Conservation (phyloP, 768 basidiomycete genomes). For the Boletus bicolor region DNA sequence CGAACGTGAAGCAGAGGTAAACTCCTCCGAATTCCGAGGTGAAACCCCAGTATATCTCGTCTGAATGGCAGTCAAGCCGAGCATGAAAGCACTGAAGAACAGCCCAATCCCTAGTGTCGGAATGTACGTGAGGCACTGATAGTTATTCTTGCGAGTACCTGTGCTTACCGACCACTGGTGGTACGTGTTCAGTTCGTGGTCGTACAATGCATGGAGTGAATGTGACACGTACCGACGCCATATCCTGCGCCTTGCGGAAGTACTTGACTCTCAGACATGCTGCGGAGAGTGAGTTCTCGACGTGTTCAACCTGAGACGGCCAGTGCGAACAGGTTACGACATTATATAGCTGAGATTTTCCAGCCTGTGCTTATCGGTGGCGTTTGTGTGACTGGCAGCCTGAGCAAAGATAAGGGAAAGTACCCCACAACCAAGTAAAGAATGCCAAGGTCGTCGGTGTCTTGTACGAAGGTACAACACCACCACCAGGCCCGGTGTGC, state of each 20-base stretch:
- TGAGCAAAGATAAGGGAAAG: constrained; percentile 16
- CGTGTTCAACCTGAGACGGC: neutral
- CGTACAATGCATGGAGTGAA: neutral
- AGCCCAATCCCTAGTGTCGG: constrained; percentile 67
- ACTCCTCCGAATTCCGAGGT: constrained; percentile 77
- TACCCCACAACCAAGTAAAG: neutral
- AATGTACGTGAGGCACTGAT: neutral
- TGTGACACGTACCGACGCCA: constrained; percentile 59
- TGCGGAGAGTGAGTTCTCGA: neutral
- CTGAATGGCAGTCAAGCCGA: constrained; percentile 75
- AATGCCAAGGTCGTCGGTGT: neutral
- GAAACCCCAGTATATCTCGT: constrained; percentile 81
- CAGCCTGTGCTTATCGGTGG: constrained; percentile 15
- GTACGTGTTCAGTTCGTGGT: constrained; percentile 1
- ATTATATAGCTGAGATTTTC: constrained; percentile 12
- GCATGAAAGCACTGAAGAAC: constrained; percentile 83
- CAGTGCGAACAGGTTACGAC: neutral
- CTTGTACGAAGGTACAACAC: neutral
- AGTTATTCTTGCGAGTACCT: neutral
- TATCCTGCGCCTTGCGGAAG: constrained; percentile 84
- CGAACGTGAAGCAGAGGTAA: constrained; percentile 75
- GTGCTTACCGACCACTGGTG: constrained; percentile 48
- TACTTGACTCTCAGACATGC: constrained; percentile 34
- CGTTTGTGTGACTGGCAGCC: neutral
- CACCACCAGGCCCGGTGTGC: too few species aligned